Evolutionary conservation across 345 rosid genomes (phyloP), one percentile per base, ranked within the genome.

Genomic region (Combretum micranthum): DNA sequence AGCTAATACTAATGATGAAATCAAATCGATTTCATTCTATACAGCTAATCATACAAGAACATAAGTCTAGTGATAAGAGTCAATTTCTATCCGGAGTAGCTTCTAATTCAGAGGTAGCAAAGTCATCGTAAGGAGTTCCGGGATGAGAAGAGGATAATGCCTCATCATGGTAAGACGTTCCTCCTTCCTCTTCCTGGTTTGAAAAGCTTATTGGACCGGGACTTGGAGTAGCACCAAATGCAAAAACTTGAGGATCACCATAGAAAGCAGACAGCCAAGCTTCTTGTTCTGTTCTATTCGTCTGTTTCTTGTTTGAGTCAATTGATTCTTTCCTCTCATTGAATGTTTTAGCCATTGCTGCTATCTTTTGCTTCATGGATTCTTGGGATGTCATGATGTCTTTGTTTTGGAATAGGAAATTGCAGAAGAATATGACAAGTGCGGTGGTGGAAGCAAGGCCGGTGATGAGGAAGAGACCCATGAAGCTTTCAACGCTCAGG

Each of bases 391-490:
- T 39, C 20, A n/a, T n/a, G n/a, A n/a, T n/a, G n/a, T n/a, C n/a
- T n/a, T n/a, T n/a, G n/a, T n/a, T n/a, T n/a, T n/a, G n/a, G n/a
- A n/a, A n/a, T n/a, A n/a, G n/a, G n/a, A n/a, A n/a, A n/a, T n/a
- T n/a, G n/a, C n/a, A n/a, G n/a, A n/a, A n/a, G n/a, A n/a, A n/a
- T n/a, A n/a, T n/a, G n/a, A n/a, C n/a, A n/a, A n/a, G n/a, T n/a
- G n/a, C n/a, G n/a, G n/a, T n/a, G n/a, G n/a, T n/a, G n/a, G n/a
- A n/a, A n/a, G n/a, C n/a, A n/a, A n/a, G 51, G 26, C 20, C 53
- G 20, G 64, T 49, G 15, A 60, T 50, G 14, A 60, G 20, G 49
- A 60, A 60, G 23, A 60, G 64, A 21, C 64, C 64, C 14, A 15
- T 60, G 39, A 60, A 60, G 44, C 56, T 42, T 37, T 60, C 56